Conservation (phyloP, 2,329 filamentous ascomycete species). For the Tolypocladium nubicola region DNA sequence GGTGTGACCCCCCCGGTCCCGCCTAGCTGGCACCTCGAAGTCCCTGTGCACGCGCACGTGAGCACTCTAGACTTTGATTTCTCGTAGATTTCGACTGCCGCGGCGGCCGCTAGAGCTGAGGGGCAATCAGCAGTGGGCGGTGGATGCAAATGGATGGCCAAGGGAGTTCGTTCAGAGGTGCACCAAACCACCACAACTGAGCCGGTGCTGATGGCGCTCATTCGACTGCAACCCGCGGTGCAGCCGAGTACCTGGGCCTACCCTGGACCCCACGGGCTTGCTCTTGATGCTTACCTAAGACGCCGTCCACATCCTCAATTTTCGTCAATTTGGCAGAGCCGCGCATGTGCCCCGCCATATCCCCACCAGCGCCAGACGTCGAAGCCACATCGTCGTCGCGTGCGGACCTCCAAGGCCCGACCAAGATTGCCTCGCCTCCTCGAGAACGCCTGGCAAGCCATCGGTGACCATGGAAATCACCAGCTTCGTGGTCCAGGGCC, state of each 20-base stretch:
- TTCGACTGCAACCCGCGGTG: no score
- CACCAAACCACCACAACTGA: no score
- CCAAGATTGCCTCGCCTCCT: background rate
- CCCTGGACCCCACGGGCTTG: no score
- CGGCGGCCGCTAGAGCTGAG: background rate
- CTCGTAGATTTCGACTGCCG: background rate
- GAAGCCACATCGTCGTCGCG: background rate
- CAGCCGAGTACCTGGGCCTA: no score
- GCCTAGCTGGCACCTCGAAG: constrained; percentile 5
- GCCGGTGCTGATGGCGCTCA: no score
- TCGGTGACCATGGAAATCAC: constrained; percentile 71
- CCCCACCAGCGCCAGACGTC: background rate
- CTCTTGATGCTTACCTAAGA: background rate
- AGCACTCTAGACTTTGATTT: constrained; percentile 3
- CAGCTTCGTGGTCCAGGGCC: constrained; percentile 64
- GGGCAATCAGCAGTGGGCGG: background rate
- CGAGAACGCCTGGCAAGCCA: background rate
- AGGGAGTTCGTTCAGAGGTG: no score
- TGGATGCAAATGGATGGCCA: no score
- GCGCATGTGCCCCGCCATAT: background rate
- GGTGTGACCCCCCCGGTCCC: constrained; percentile 4
- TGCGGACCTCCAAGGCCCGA: background rate
- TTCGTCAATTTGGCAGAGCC: constrained; percentile 1
- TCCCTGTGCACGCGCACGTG: constrained; percentile 6
- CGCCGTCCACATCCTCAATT: constrained; percentile 1